These are phyloP conservation scores for Tremellales sp. DNA, from an alignment of 1,284 basidiomycete species.

Conservation along the genomic window DNA sequence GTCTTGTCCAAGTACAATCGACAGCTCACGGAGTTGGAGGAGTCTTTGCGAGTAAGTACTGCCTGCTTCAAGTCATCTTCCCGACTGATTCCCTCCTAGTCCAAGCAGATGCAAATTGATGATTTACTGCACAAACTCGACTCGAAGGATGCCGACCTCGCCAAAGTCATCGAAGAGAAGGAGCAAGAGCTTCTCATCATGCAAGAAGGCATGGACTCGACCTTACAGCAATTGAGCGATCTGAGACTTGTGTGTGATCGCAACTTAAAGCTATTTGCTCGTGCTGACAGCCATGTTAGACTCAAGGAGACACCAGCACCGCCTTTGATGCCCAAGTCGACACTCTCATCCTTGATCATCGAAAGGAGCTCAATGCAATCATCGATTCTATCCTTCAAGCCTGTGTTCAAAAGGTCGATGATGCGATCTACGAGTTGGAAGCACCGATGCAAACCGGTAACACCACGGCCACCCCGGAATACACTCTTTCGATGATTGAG, in stretches of 20 bases:
- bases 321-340: constrained; percentile 95
- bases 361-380: constrained; percentile 97
- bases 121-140: constrained; percentile 78
- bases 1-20: constrained; percentile 93
- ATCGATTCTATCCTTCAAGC: constrained; percentile 98
- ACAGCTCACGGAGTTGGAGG: constrained; percentile 91
- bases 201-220: constrained; percentile 93
- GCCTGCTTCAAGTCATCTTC: background rate
- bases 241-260: constrained; percentile 66
- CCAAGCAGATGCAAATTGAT: constrained; percentile 92
- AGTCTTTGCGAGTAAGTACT: constrained; percentile 72
- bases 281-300: constrained; percentile 49
- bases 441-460: constrained; percentile 91
- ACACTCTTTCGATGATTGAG: constrained; percentile 97
- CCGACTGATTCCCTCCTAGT: constrained; percentile 51
- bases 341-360: constrained; percentile 91
- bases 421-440: constrained; percentile 95
- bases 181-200: constrained; percentile 94
- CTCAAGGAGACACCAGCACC: constrained; percentile 76
- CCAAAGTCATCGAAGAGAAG: constrained; percentile 85
- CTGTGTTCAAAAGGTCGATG: constrained; percentile 95
- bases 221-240: constrained; percentile 84
- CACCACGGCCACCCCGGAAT: constrained; percentile 93
- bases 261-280: background rate
- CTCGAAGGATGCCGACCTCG: constrained; percentile 67